A percentile compares a stretch with the other conserved stretches of the same genome.
Evolutionary conservation across 257 asterid species (phyloP).

Genomic region (Fraxinus pennsylvanica): DNA sequence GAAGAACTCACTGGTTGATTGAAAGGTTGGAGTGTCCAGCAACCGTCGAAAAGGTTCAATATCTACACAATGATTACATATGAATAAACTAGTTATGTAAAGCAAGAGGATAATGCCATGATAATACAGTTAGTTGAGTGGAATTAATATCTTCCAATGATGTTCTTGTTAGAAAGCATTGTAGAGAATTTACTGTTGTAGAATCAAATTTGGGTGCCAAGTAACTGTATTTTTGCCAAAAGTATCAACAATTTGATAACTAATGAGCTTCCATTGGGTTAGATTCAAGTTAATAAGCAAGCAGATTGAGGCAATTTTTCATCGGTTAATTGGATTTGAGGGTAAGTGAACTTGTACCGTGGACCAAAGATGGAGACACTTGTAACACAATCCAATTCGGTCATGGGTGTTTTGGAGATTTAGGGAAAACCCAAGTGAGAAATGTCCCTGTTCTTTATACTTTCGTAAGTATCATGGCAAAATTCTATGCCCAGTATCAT

Average conservation of each 20-base stretch:
- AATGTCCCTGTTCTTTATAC: background rate
- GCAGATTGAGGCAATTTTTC: background rate
- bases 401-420: background rate
- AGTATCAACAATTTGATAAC: background rate
- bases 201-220: background rate
- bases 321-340: background rate
- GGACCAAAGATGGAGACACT: background rate
- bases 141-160: background rate
- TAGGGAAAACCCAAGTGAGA: background rate
- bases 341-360: background rate
- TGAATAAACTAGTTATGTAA: slow-evolving; percentile 3
- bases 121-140: background rate
- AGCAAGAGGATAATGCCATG: background rate
- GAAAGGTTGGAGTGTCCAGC: background rate
- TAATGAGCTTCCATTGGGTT: background rate
- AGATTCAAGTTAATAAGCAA: background rate
- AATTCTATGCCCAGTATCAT: too few species aligned
- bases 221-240: background rate
- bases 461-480: too few species aligned
- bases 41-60: background rate
- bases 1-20: slow-evolving; percentile 77
- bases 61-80: background rate
- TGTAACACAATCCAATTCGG: background rate
- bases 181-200: background rate
- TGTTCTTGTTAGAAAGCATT: background rate